These are phyloP conservation scores for Nigrograna mackinnonii DNA, from an alignment of 2,329 filamentous ascomycete genomes.

Conservation along the genomic window DNA sequence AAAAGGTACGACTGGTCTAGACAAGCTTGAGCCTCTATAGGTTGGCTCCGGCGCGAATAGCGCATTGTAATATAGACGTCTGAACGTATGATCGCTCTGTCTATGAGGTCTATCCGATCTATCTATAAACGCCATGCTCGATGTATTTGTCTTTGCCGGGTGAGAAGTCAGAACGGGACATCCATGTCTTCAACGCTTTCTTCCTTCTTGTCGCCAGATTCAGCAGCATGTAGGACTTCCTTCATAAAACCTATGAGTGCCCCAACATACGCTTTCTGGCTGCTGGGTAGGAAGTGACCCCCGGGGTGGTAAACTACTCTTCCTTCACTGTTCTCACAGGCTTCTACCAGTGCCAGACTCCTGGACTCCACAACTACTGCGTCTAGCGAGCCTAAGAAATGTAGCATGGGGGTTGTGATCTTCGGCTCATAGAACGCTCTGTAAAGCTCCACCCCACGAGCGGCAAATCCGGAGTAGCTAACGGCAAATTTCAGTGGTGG, in stretches of 20 bases:
- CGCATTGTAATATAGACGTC: constrained; percentile 41
- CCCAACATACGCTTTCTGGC: constrained; percentile 78
- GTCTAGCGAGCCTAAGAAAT: constrained; percentile 83
- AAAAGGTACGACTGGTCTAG: constrained; percentile 33
- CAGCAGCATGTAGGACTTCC: constrained; percentile 50
- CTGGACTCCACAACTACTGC: constrained; percentile 82
- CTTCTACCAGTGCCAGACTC: constrained; percentile 68
- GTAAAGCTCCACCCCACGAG: constrained; percentile 63
- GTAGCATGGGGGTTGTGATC: constrained; percentile 76
- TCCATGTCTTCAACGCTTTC: constrained; percentile 70
- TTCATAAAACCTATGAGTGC: constrained; percentile 74
- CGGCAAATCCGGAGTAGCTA: constrained; percentile 76
- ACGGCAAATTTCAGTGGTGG: constrained; percentile 71
- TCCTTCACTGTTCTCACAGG: constrained; percentile 58
- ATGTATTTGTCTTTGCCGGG: constrained; percentile 7
- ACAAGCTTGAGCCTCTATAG: constrained; percentile 25
- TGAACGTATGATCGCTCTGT: constrained; percentile 5
- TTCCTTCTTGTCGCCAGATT: constrained; percentile 46
- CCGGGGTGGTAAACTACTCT: constrained; percentile 76
- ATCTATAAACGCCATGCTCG: constrained; percentile 18
- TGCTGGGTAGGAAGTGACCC: constrained; percentile 82
- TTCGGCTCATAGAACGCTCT: constrained; percentile 73
- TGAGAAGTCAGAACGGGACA: constrained; percentile 58
- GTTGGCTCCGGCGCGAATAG: constrained; percentile 28
- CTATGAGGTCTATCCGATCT: constrained; percentile 9